Evolutionary conservation across 257 asterid species (phyloP), one percentile per base, ranked within the genome.

Genomic region (Vinca minor): DNA sequence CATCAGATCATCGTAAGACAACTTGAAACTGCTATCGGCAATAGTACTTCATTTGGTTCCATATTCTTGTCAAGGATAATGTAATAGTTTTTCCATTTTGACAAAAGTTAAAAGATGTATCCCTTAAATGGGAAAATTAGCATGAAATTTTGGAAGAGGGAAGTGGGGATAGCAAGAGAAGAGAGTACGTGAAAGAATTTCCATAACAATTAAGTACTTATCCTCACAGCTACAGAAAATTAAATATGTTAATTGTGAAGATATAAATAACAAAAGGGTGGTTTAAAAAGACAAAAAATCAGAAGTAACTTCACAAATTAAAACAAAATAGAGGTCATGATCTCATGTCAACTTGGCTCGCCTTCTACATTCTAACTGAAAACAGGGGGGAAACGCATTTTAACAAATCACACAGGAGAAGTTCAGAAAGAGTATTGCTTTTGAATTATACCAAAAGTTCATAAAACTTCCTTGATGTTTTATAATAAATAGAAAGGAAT

Each of bases 1-100:
- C 53, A 68, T 26, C 18, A 58, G 15, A 47, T 42, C 20, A 62
- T 63, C 62, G 41, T 26, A 63, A 52, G 38, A 25, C 23, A 66
- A 66, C 52, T 45, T 23, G 6, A 61, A 41, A 38, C 41, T 11
- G 20, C 12, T 42, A 20, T 41, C n/a, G 57, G 42, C 42, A 35
- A 18, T 7, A 17, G 34, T 28, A 41, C 28, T 41, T 56, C 45
- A 42, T 29, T 50, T 73, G 50, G 49, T 35, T 65, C 32, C 23
- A 46, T 29, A 63, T 46, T 28, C 50, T 25, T 39, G 32, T 23
- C 18, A 10, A n/a, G 46, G 4, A 55, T 4, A 45, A 36, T 57
- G 47, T 45, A 39, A 62, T 7, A n/a, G n/a, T n/a, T n/a, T n/a
- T n/a, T n/a, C n/a, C n/a, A n/a, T n/a, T n/a, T n/a, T n/a, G n/a